Evolutionary conservation across 2,329 filamentous ascomycete species (phyloP), one percentile per base, ranked within the genome.

Genomic region (Talaromyces atroroseus): DNA sequence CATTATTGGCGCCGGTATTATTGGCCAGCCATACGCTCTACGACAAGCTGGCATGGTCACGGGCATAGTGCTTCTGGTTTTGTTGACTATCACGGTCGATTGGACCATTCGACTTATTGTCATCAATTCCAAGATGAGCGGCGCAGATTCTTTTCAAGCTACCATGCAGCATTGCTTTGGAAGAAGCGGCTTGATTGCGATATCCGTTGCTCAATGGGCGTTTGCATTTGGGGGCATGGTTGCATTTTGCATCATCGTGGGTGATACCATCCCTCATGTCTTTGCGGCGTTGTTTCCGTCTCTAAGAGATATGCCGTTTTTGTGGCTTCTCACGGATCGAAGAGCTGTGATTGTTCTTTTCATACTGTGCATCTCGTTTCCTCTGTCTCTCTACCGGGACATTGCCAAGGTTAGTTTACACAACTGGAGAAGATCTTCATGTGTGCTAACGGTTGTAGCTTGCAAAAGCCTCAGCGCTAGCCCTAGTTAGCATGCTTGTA

Each of bases 171-270:
- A 92, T 73, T 99, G 94, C 76, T 99, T 96, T 75, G 94, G 94
- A 5, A 86, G 84, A 66, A 81, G 87, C 18, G 94, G 94, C 0
- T 79, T 99, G 56, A 84, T 99, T 62, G 92, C 94, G 58, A 96
- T 99, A 52, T 87, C 84, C 5, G 66, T 97, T 60, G 94, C 94
- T 50, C 94, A 99, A 77, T 99, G 92, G 92, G 87, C 90, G 26
- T 99, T 99, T 80, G 94, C 94, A 2, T 99, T 97, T 77, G 94
- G 94, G 56, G 94, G 94, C 62, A 99, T 99, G 94, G 85, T 99
- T 56, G 94, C 94, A 14, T 99, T 97, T 72, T 94, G 92, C 63
- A 91, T 99, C 66, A 96, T 99, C 66, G 89, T 99, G 10, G 94
- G 94, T 58, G 94, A 99, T 71, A 92, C 90, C 0, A 96, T 99